Evolutionary conservation across 441 rosid genomes (phyloP), one percentile per base, ranked within the genome.

Genomic region (Monsonia emarginata): DNA sequence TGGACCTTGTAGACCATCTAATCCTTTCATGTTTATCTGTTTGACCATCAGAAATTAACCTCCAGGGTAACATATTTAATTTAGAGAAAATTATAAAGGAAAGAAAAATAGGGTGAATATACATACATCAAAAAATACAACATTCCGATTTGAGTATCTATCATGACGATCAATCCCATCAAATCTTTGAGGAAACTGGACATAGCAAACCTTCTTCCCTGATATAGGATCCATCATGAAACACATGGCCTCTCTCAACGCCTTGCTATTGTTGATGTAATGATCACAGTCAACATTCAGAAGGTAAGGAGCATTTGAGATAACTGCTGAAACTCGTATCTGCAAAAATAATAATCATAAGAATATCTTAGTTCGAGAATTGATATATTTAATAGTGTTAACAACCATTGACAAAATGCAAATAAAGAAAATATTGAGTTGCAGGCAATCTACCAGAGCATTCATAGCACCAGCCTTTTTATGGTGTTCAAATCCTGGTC

Each of bases 401-500:
- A 36, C 13, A 36, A 10, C 42, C 42, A 36, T 36, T 36, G 9
- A 3, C 52, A 2, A 44, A 44, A n/a, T 5, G 18, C 16, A 16
- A n/a, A 44, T 42, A 11, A 2, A 42, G 3, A n/a, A 13, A 38
- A 38, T 38, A 38, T 1, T 11, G 16, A 2, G 16, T 14, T 2
- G 5, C 52, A n/a, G 24, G 57, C 9, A n/a, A 50, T 72, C 68
- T 84, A 88, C 98, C 88, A 90, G 72, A 48, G 97, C 68, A 76
- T 93, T 93, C 98, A 93, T 93, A 48, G 98, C 98, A 28, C 98
- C 98, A 30, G 97, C 98, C 63, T 93, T 93, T 79, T 93, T 93
- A 61, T 93, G 97, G 74, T 93, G 98, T 69, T 93, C 95, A 73
- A 86, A 90, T 32, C 97, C 97, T 1, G 96, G 96, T 73, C 98